Evolutionary conservation across 257 asterid genomes (phyloP), one percentile per base, ranked within the genome.

Genomic region (Solanum gandarillasii): DNA sequence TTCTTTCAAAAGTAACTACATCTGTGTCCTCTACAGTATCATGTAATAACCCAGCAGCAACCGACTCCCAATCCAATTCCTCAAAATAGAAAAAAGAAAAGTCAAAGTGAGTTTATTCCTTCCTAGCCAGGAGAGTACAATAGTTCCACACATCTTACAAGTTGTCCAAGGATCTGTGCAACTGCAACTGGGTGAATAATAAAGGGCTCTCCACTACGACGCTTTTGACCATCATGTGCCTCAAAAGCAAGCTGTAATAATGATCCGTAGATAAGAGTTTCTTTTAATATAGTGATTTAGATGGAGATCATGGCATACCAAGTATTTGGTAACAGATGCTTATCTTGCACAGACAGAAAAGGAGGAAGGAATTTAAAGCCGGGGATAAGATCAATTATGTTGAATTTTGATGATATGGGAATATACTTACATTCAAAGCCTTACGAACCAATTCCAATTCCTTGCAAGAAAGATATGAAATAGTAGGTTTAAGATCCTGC

Each of bases 191-290:
- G 99, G 88, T 96, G 99, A 87, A 94, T 92, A 58, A 96, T 96
- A 83, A 95, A 96, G 87, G 99, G 98, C 91, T 96, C 98, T 89
- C 99, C 98, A 74, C 99, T 96, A 88, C 99, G 99, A 90, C 99
- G 93, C 92, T 92, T 95, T 90, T 96, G 98, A 88, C 99, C 99
- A 91, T 96, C 93, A 89, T 96, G 99, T 76, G 99, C 99, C 90
- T 92, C 98, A 93, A 94, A 96, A 88, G 99, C 99, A 90, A 92
- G 87, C 93, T 92, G 91, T 86, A 89, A 65, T 31, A 38, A 29
- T 36, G 34, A 31, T 60, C 84, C 35, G 75, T 73, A 72, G 29
- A 82, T 29, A 31, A 82, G 86, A 82, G 29, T 52, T 48, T 48
- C 39, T 31, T 82, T 11, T 18, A 55, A 12, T 46, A 86, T 73